Evolutionary conservation across 2,329 filamentous ascomycete species (phyloP).

Genomic region (Ceratocystis harringtonii): DNA sequence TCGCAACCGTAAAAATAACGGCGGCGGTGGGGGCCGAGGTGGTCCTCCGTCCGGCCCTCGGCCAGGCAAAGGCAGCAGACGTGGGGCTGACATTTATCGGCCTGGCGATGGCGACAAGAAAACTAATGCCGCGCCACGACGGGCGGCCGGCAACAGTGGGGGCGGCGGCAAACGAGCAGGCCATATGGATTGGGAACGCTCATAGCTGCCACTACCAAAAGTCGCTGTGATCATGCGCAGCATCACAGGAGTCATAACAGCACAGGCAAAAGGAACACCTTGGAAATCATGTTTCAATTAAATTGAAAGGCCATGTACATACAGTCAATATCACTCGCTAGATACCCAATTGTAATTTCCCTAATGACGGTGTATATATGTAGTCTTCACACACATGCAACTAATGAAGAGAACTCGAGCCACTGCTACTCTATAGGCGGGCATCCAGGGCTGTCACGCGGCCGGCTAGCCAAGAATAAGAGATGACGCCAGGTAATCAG

Average conservation of each 20-base stretch:
- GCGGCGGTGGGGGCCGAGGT: slow-evolving; percentile 19
- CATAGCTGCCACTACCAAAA: not conserved
- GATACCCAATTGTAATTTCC: too few relatives aligned
- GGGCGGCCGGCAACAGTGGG: not conserved
- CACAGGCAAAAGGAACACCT: too few relatives aligned
- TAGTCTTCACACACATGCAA: too few relatives aligned
- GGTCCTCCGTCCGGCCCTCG: not conserved
- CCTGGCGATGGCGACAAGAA: not conserved
- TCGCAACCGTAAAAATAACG: slow-evolving; percentile 17
- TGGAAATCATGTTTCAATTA: too few relatives aligned
- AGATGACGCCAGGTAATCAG: too few relatives aligned
- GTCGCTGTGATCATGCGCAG: not conserved
- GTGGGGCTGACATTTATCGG: slow-evolving; percentile 5
- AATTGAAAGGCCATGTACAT: not conserved
- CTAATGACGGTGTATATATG: too few relatives aligned
- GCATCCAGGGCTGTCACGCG: too few relatives aligned
- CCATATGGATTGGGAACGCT: not conserved
- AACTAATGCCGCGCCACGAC: not conserved
- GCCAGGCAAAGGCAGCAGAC: not conserved
- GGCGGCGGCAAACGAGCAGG: not conserved
- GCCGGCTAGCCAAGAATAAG: too few relatives aligned
- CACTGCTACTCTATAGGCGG: too few relatives aligned
- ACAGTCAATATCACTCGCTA: not conserved
- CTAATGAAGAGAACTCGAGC: too few relatives aligned
- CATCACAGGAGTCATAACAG: not conserved